Conservation (phyloP, 495 filamentous ascomycete genomes). For the Corynascus novoguineensis region DNA sequence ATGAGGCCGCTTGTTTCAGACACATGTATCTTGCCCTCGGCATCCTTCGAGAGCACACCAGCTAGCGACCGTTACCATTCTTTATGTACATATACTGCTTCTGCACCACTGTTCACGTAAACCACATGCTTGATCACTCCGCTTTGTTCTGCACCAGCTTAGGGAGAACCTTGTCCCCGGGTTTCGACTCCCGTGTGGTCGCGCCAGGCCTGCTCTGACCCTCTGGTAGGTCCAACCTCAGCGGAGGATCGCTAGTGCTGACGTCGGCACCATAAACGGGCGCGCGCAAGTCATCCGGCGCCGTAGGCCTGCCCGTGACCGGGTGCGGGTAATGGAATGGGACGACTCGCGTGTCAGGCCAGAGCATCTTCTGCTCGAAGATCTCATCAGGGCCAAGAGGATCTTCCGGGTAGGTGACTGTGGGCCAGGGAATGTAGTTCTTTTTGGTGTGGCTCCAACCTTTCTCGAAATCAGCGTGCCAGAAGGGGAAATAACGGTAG, state of each 20-base stretch:
- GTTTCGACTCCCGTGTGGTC: constrained; percentile 21
- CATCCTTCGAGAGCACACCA: no score
- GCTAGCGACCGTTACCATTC: neutral
- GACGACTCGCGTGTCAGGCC: constrained; percentile 51
- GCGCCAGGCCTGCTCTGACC: constrained; percentile 37
- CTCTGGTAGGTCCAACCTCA: constrained; percentile 40
- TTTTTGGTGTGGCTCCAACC: constrained; percentile 50
- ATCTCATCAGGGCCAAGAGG: constrained; percentile 49
- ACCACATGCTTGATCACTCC: neutral
- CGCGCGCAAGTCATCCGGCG: constrained; percentile 44
- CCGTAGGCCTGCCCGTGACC: constrained; percentile 42
- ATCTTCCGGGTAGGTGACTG: constrained; percentile 41
- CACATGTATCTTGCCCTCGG: no score
- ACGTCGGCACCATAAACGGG: constrained; percentile 40
- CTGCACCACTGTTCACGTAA: neutral
- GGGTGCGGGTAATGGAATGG: constrained; percentile 54
- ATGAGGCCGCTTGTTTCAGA: no score
- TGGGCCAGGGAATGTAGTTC: constrained; percentile 48
- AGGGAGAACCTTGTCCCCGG: constrained; percentile 36
- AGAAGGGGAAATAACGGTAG: constrained; percentile 53
- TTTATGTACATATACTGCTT: neutral
- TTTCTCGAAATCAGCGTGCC: constrained; percentile 49
- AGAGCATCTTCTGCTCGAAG: constrained; percentile 48
- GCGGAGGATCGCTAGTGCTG: constrained; percentile 34
- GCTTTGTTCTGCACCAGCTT: constrained; percentile 34